Conservation (phyloP, 2,329 filamentous ascomycete species). For the Monosporascus sp. region DNA sequence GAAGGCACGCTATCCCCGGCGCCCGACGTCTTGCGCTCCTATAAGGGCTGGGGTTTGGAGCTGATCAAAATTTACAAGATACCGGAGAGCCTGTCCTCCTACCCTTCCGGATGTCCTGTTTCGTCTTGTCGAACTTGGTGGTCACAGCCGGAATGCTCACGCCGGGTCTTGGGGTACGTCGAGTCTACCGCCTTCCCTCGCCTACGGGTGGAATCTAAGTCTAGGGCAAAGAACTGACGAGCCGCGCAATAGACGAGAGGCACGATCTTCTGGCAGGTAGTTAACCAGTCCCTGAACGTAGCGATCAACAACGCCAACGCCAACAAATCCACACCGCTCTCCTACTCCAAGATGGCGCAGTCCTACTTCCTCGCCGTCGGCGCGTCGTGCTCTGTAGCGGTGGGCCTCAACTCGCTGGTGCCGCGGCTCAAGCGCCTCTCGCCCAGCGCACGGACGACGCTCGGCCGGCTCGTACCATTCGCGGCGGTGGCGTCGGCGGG, state of each 20-base stretch:
- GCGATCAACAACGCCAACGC: slow-evolving; percentile 97
- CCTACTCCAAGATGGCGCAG: slow-evolving; percentile 72
- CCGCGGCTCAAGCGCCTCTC: slow-evolving; percentile 74
- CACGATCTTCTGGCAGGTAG: slow-evolving; percentile 88
- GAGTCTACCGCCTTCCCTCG: neutral
- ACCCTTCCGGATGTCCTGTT: slow-evolving; percentile 96
- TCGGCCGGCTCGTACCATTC: slow-evolving; percentile 88
- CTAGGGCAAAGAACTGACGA: neutral
- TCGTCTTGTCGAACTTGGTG: slow-evolving; percentile 86
- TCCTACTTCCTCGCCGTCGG: slow-evolving; percentile 90
- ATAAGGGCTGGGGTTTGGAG: neutral
- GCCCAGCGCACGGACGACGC: slow-evolving; percentile 68
- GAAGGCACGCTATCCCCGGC: slow-evolving; percentile 15
- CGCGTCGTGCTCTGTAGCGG: slow-evolving; percentile 87
- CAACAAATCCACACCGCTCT: slow-evolving; percentile 92
- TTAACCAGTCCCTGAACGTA: slow-evolving; percentile 97
- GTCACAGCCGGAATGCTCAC: slow-evolving; percentile 97
- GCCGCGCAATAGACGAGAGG: slow-evolving; percentile 57
- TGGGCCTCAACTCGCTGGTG: slow-evolving; percentile 86
- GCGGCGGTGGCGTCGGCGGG: slow-evolving; percentile 90
- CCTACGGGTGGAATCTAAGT: neutral
- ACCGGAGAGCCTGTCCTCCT: slow-evolving; percentile 88
- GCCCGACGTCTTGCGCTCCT: neutral
- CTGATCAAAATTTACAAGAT: slow-evolving; percentile 47
- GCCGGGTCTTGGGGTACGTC: slow-evolving; percentile 66